Conservation (phyloP, 1,139 yeast species). For the Williopsis jadinii region DNA sequence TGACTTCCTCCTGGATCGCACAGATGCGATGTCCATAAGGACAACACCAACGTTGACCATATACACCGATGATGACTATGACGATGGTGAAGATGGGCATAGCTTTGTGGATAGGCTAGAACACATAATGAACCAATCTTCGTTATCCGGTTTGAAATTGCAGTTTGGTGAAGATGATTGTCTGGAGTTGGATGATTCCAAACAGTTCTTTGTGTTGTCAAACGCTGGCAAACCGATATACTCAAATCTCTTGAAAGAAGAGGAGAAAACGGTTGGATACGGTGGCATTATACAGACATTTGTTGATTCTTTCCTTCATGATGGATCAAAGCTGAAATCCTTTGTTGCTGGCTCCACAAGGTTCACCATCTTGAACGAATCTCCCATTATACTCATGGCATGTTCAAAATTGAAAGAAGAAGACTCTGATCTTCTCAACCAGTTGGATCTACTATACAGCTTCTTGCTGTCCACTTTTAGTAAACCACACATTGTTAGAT, state of each 20-base stretch:
- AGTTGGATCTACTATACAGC: constrained; percentile 67
- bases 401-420: constrained; percentile 52
- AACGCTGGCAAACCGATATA: constrained; percentile 92
- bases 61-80: constrained; percentile 20
- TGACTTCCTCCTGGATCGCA: no score
- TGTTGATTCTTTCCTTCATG: constrained; percentile 30
- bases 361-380: constrained; percentile 54
- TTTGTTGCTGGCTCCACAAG: constrained; percentile 39
- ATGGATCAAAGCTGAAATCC: constrained; percentile 28
- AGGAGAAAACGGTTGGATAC: constrained; percentile 57
- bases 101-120: constrained; percentile 15
- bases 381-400: constrained; percentile 72
- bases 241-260: constrained; percentile 41
- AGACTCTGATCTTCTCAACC: constrained; percentile 51
- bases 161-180: no score
- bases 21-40: constrained; percentile 17
- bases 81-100: constrained; percentile 4
- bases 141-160: constrained; percentile 6
- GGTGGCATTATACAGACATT: constrained; percentile 51
- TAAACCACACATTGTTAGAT: constrained; percentile 60
- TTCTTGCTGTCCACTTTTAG: constrained; percentile 79
- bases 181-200: no score
- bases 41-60: constrained; percentile 22
- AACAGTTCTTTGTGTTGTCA: constrained; percentile 79
- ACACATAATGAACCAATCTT: constrained; percentile 15